Evolutionary conservation across 2,329 filamentous ascomycete genomes (phyloP).

Genomic region (Trichoderma sp.): DNA sequence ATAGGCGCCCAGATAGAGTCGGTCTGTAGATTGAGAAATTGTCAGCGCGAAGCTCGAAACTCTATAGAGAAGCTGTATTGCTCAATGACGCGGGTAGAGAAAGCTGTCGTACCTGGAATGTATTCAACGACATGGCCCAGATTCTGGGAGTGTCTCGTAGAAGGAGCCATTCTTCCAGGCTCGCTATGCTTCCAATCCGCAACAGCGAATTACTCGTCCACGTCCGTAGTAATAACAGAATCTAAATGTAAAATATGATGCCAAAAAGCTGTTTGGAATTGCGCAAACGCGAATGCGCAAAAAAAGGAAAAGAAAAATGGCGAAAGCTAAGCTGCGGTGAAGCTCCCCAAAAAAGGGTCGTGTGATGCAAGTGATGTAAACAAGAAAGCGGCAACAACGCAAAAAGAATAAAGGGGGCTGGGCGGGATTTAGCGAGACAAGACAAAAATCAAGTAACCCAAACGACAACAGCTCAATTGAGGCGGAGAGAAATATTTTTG

Average conservation of each 20-base stretch:
- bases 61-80: neutral
- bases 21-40: conserved; percentile 57
- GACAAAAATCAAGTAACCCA: neutral
- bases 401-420: conserved; percentile 3
- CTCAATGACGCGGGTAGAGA: neutral
- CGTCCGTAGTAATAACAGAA: neutral
- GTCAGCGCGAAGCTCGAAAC: conserved; percentile 24
- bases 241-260: conserved; percentile 3
- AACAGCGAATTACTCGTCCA: neutral
- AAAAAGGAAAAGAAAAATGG: neutral
- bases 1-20: conserved; percentile 92
- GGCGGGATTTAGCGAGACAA: neutral
- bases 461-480: neutral
- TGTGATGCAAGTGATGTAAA: conserved; percentile 13
- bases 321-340: conserved; percentile 13
- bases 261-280: neutral
- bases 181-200: neutral
- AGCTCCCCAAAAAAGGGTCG: conserved; percentile 14
- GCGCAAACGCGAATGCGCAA: neutral
- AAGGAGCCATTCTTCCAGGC: conserved; percentile 47
- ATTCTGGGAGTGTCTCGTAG: conserved; percentile 51
- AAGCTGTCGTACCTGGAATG: conserved; percentile 69
- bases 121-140: conserved; percentile 93
- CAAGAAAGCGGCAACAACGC: neutral
- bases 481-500: neutral